Evolutionary conservation across 495 filamentous ascomycete species (phyloP).

Genomic region (Trypethelium eluteriae): DNA sequence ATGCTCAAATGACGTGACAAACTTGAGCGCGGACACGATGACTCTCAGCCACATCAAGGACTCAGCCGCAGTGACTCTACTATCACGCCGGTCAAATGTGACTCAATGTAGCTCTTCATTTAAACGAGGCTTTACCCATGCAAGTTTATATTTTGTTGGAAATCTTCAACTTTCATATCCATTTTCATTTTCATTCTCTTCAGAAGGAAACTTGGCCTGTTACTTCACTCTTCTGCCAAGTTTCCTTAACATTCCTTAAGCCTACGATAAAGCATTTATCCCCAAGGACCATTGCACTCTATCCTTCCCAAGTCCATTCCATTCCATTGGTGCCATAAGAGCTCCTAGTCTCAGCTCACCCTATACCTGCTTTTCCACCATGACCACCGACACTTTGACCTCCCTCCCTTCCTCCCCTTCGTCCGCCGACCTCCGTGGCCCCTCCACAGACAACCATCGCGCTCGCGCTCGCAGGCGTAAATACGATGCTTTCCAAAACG

Average conservation of each 20-base stretch:
- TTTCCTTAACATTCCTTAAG: no score
- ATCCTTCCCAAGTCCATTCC: no score
- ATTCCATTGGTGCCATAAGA: no score
- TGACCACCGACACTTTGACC: not conserved
- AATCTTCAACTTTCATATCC: no score
- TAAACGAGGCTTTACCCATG: not conserved
- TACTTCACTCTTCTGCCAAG: no score
- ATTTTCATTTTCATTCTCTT: no score
- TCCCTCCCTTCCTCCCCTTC: not conserved
- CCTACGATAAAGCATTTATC: no score
- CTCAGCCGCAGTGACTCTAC: not conserved
- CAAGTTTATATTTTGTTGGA: no score
- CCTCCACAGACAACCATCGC: not conserved
- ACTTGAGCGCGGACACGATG: not conserved
- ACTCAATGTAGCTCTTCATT: not conserved
- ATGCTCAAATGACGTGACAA: not conserved
- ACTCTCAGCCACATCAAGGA: not conserved
- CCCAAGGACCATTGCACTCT: no score
- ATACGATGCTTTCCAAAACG: conserved; percentile 1
- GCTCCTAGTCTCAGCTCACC: not conserved
- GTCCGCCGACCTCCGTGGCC: conserved; percentile 3
- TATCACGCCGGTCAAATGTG: not conserved
- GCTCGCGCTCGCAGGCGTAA: not conserved
- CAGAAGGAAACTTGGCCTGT: no score
- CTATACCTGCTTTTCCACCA: not conserved